Conservation (phyloP, 495 filamentous ascomycete species). For the Tuber magnatum region DNA sequence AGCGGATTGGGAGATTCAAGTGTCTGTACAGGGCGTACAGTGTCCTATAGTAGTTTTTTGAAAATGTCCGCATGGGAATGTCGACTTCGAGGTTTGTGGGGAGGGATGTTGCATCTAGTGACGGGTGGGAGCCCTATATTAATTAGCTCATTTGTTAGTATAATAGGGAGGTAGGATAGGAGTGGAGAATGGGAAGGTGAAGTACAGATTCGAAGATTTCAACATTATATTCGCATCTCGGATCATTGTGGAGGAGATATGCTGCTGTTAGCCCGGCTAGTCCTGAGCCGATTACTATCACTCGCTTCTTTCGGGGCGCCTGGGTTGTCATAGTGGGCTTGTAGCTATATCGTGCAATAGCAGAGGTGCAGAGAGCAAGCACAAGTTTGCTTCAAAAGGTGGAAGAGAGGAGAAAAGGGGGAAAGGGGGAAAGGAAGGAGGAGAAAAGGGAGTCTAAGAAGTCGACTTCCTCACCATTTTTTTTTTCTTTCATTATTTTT, state of each 20-base stretch:
- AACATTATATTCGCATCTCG: constrained; percentile 45
- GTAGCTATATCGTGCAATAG: not conserved
- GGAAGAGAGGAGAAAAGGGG: not conserved
- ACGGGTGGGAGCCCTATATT: constrained; percentile 42
- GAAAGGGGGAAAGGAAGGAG: not conserved
- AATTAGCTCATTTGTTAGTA: not conserved
- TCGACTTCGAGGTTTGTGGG: constrained; percentile 44
- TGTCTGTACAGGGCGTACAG: constrained; percentile 52
- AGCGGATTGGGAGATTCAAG: constrained; percentile 46
- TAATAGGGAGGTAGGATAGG: constrained; percentile 6
- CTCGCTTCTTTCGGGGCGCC: constrained; percentile 21
- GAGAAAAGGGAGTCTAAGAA: not conserved
- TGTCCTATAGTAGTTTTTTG: constrained; percentile 51
- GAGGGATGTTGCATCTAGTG: constrained; percentile 39
- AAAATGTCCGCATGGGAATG: constrained; percentile 55
- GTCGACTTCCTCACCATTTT: not conserved
- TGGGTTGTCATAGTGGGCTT: not conserved
- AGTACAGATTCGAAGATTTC: constrained; percentile 49
- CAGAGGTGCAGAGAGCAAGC: not conserved
- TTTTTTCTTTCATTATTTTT: not conserved
- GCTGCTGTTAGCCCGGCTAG: constrained; percentile 52
- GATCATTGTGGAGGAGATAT: constrained; percentile 48
- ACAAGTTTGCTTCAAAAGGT: not conserved
- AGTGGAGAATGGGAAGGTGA: constrained; percentile 22
- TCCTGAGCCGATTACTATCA: constrained; percentile 52